Percentiles rank a stretch among this genome's conserved stretches.
Conservation (phyloP, 371 early-diverging fungal species). For the Actinomucor elegans region DNA sequence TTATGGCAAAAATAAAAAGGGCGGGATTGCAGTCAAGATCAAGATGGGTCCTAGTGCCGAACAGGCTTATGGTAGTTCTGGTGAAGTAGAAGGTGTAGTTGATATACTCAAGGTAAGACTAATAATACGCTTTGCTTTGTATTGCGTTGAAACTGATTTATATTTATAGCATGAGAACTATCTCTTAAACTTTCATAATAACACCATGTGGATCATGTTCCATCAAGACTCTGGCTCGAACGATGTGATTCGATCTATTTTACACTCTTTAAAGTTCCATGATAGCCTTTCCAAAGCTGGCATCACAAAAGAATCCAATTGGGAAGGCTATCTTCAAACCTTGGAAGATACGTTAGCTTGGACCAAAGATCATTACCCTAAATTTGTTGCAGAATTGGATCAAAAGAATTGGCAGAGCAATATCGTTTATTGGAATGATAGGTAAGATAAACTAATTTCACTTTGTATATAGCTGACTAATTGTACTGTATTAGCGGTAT, state of each 20-base stretch:
- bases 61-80: constrained; percentile 39
- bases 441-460: constrained; percentile 17
- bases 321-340: constrained; percentile 29
- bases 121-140: no score
- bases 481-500: constrained; percentile 4
- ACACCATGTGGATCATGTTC: constrained; percentile 49
- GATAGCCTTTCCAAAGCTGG: constrained; percentile 27
- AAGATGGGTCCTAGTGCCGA: constrained; percentile 47
- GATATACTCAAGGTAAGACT: constrained; percentile 35
- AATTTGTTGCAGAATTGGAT: constrained; percentile 53
- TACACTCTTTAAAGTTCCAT: constrained; percentile 60
- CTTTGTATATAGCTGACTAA: neutral
- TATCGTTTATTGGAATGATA: constrained; percentile 64
- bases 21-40: constrained; percentile 33
- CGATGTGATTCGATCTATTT: constrained; percentile 60
- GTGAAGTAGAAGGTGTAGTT: constrained; percentile 38
- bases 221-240: constrained; percentile 52
- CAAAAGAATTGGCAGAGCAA: constrained; percentile 62
- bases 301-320: constrained; percentile 31
- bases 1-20: constrained; percentile 15
- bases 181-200: constrained; percentile 41
- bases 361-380: constrained; percentile 46
- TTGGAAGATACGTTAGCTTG: constrained; percentile 45
- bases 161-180: constrained; percentile 44
- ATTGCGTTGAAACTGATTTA: no score